phyloP scores from a whole-genome alignment of 208 protist species.

The Lotmaria passim region DNA sequence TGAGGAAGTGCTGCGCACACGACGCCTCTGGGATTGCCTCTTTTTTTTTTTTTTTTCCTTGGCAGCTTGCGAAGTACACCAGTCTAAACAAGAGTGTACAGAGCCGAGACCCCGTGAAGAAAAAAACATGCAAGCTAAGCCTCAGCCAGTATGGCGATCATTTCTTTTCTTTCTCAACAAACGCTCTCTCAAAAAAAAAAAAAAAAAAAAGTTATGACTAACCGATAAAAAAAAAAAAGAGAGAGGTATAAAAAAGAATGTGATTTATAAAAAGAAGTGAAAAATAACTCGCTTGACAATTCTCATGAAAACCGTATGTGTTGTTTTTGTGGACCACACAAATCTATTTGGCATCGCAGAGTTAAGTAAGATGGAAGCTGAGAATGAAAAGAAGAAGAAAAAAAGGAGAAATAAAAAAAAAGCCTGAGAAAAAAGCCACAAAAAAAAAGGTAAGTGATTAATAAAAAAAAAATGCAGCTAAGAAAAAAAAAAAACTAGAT shows the following conservation, averaged over 20 bases:
- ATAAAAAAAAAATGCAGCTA: not conserved
- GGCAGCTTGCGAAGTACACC: not conserved
- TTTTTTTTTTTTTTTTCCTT: not conserved
- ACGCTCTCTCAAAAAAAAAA: not conserved
- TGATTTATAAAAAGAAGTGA: no score
- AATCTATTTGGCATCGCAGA: no score
- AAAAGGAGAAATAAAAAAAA: not conserved
- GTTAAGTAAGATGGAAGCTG: no score
- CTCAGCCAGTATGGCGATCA: not conserved
- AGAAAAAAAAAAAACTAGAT: no score
- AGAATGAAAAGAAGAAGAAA: no score
- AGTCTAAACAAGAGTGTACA: not conserved
- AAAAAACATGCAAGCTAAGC: not conserved
- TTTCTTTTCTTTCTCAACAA: not conserved
- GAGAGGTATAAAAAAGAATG: no score
- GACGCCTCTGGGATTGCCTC: not conserved
- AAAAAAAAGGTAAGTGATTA: not conserved
- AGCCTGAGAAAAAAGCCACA: slow-evolving; percentile 7
- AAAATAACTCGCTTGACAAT: no score
- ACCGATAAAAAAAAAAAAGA: not conserved
- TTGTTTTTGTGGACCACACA: no score
- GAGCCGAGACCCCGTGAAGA: not conserved
- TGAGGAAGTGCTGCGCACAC: not conserved
- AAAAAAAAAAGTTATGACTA: not conserved
- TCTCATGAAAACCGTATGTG: not conserved